These are phyloP conservation scores for Allodekkera sacchari DNA, from an alignment of 805 yeast genomes.

Conservation along the genomic window DNA sequence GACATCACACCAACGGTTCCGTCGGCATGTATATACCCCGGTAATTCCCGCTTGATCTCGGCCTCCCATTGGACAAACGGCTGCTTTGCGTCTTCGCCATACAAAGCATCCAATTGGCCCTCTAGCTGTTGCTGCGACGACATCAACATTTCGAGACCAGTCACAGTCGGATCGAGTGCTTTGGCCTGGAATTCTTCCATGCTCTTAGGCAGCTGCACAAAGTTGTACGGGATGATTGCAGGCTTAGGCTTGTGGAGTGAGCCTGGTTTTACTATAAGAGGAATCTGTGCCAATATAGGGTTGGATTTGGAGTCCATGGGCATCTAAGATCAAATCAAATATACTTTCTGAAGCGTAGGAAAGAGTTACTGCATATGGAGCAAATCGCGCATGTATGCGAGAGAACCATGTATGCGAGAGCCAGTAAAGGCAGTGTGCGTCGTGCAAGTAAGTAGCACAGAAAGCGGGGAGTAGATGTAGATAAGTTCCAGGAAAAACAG, in stretches of 20 bases:
- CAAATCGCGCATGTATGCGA: no score
- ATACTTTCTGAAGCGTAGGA: no score
- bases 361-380: no score
- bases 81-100: not conserved
- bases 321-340: no score
- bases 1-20: slow-evolving; percentile 17
- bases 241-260: slow-evolving; percentile 15
- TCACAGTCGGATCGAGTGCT: slow-evolving; percentile 2
- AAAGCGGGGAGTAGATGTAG: no score
- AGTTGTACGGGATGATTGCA: slow-evolving; percentile 19
- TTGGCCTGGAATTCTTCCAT: slow-evolving; percentile 4
- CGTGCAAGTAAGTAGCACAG: no score
- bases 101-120: slow-evolving; percentile 1
- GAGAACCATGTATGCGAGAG: no score
- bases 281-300: slow-evolving; percentile 20
- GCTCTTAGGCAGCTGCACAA: slow-evolving; percentile 7
- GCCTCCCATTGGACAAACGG: slow-evolving; percentile 17
- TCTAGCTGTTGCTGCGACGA: slow-evolving; percentile 3
- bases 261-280: slow-evolving; percentile 20
- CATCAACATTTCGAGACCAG: slow-evolving; percentile 5
- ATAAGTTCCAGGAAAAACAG: no score
- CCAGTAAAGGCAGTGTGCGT: no score
- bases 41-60: slow-evolving; percentile 13
- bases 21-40: slow-evolving; percentile 20
- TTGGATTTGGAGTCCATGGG: no score